Base-by-base conservation (phyloP, 495 filamentous ascomycete genomes). In the Jackrogersella multiformis region DNA sequence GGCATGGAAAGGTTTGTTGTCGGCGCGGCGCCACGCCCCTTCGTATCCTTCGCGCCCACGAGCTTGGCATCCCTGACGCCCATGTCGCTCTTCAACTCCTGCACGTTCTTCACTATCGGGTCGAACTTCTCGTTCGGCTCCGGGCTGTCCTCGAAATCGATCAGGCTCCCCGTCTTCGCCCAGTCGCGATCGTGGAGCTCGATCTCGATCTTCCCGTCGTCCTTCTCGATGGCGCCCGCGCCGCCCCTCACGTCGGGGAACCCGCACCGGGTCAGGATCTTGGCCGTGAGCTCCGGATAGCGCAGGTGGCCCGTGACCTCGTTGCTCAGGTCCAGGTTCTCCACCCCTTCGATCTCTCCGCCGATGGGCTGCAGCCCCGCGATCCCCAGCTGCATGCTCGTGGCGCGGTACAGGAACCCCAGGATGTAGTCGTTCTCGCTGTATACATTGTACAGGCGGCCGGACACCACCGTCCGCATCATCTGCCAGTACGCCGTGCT, bases 371-470 rank as follows among this genome's bases (percentile, higher is more conserved):
- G 87, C 20, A 96, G 76, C 0, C 92, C 92, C 0, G 92, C 91
- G 34, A 96, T 84, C 1, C 92, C 92, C 26, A 88, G 82, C 69
- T 94, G 90, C 26, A 93, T 79, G 63, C 88, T 91, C 53, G 87
- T 89, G 5, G 89, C 88, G 5, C 92, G 87, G 71, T 95, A 94
- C 13, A 94, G 78, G 67, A 94, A 90, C 1, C 84, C 90, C 5
- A 94, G 84, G 35, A 94, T 82, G 42, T 88, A 88, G 71, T 95
- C 92, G 60, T 94, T 91, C 16, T 87, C 82, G 13, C 88, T 92
- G 73, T 85, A 94, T 3, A 91, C 90, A 60, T 94, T 95, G 59
- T 92, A 85, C 10, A 94, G 77, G 48, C 90, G 85, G 1, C 91
- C 90, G 2, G 85, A 84, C 0, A 94, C 91, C 0, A 93, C 90